A percentile compares a stretch with the other conserved stretches of the same genome.
Evolutionary conservation across 1,284 basidiomycete species (phyloP).

Genomic region (Schizophyllum commune): DNA sequence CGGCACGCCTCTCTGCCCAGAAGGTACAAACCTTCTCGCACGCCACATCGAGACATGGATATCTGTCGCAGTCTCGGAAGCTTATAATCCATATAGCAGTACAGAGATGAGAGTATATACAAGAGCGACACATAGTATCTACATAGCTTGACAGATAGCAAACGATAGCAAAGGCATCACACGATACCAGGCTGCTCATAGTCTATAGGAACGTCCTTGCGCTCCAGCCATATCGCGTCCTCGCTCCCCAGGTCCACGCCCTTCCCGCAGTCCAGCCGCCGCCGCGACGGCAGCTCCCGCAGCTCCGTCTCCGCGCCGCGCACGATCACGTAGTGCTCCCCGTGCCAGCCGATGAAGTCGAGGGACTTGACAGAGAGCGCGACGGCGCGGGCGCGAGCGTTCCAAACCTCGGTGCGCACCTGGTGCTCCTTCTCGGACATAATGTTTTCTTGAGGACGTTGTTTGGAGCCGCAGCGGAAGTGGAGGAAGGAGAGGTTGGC

Average conservation of each 20-base stretch:
- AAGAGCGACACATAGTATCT: no score
- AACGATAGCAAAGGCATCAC: background rate
- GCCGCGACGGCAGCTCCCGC: conserved; percentile 52
- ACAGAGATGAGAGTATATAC: no score
- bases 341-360: conserved; percentile 63
- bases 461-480: conserved; percentile 36
- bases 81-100: no score
- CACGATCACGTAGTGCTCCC: conserved; percentile 58
- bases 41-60: no score
- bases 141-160: background rate
- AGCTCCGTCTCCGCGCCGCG: conserved; percentile 40
- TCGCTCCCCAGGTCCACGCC: conserved; percentile 58
- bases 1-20: no score
- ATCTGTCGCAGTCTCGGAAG: no score
- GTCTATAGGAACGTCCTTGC: conserved; percentile 64
- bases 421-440: conserved; percentile 53
- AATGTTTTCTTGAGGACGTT: conserved; percentile 46
- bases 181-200: conserved; percentile 52
- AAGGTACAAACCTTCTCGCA: no score
- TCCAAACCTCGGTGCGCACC: conserved; percentile 50
- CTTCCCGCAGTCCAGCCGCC: conserved; percentile 55
- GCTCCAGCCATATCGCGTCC: conserved; percentile 59
- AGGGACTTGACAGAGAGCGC: conserved; percentile 40
- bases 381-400: conserved; percentile 38
- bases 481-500: conserved; percentile 49